Conservation (phyloP, 1,139 yeast genomes). For the Candida buenavistaensis region DNA sequence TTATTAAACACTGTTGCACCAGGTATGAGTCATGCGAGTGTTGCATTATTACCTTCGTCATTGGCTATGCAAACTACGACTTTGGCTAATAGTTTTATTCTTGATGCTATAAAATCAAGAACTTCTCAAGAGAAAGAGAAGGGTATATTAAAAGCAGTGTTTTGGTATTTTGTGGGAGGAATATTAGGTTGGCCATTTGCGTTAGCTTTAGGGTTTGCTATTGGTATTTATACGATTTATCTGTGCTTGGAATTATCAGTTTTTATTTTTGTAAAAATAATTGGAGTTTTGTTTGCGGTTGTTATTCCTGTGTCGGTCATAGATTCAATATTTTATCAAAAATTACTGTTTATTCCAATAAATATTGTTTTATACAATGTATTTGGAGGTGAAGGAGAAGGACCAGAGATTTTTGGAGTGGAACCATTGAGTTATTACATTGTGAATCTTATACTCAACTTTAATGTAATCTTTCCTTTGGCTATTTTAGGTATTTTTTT, state of each 20-base stretch:
- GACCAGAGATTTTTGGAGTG: slow-evolving; percentile 89
- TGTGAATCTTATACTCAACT: slow-evolving; percentile 69
- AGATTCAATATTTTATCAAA: slow-evolving; percentile 68
- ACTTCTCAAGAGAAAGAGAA: not conserved
- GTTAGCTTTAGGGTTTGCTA: slow-evolving; percentile 62
- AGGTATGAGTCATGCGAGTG: slow-evolving; percentile 85
- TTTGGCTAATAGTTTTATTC: slow-evolving; percentile 44
- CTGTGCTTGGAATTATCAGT: slow-evolving; percentile 6
- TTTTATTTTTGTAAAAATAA: slow-evolving; percentile 18
- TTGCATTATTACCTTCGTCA: slow-evolving; percentile 82
- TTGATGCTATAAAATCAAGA: slow-evolving; percentile 17
- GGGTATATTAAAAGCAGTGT: slow-evolving; percentile 35
- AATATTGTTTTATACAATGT: slow-evolving; percentile 87
- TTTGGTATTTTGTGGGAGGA: slow-evolving; percentile 65
- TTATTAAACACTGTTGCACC: slow-evolving; percentile 47
- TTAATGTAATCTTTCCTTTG: slow-evolving; percentile 56
- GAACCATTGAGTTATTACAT: slow-evolving; percentile 82
- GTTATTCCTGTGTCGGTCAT: slow-evolving; percentile 37
- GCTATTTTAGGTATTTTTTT: slow-evolving; percentile 39
- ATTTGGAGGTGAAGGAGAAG: slow-evolving; percentile 66
- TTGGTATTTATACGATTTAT: slow-evolving; percentile 37
- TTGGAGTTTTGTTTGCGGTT: slow-evolving; percentile 25
- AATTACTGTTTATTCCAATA: slow-evolving; percentile 65
- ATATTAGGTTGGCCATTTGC: slow-evolving; percentile 92
- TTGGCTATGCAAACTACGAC: slow-evolving; percentile 74